Percentiles rank a stretch among this genome's conserved stretches.
phyloP scores from a whole-genome alignment of 78 protist genomes.

The Dictyostelium purpureum region DNA sequence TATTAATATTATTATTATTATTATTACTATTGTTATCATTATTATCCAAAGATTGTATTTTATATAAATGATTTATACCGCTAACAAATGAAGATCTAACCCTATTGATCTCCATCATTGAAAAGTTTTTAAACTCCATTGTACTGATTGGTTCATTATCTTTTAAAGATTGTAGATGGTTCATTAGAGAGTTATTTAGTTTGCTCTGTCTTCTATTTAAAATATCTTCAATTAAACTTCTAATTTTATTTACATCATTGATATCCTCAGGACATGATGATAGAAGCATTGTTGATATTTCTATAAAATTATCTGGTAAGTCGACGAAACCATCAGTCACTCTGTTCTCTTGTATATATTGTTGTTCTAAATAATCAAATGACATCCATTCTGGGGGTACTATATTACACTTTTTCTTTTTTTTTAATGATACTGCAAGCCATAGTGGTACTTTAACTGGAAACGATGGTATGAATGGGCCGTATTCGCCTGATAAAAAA shows the following conservation, averaged over 20 bases:
- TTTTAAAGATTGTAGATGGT: neutral
- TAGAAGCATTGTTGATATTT: conserved; percentile 21
- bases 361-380: neutral
- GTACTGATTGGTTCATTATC: neutral
- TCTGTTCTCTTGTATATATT: conserved; percentile 14
- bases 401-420: conserved; percentile 67
- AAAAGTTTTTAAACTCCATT: conserved; percentile 2
- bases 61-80: conserved; percentile 30
- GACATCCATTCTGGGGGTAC: conserved; percentile 35
- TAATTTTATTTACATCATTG: neutral
- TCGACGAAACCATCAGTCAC: neutral
- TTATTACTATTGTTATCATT: neutral
- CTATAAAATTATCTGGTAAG: conserved; percentile 43
- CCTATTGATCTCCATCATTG: conserved; percentile 62
- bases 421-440: conserved; percentile 49
- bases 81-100: neutral
- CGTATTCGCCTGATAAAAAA: conserved; percentile 54
- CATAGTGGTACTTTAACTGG: conserved; percentile 38
- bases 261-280: conserved; percentile 36
- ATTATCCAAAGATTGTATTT: neutral
- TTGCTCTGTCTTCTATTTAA: conserved; percentile 30
- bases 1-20: too few relatives aligned
- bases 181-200: neutral
- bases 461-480: conserved; percentile 37
- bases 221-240: conserved; percentile 7